Percentiles rank a stretch among this genome's conserved stretches.
phyloP scores from a whole-genome alignment of 139 green algal genomes.

The Eudorina sp. region DNA sequence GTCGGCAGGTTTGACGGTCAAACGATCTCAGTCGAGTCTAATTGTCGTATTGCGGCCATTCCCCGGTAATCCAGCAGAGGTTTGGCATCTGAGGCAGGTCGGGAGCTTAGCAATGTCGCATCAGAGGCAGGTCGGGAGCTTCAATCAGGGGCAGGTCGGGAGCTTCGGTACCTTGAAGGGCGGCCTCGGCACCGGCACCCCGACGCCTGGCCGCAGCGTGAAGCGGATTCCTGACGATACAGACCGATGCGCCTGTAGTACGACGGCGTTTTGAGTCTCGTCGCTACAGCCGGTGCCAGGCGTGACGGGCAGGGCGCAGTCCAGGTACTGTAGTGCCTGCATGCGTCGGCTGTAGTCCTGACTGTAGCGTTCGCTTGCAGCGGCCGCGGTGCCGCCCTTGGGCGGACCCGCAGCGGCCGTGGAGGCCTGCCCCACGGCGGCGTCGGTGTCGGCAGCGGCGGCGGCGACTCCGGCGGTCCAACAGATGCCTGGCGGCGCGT shows the following conservation, averaged over 20 bases:
- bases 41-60: no score
- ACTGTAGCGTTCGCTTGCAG: neutral
- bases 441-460: neutral
- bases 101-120: no score
- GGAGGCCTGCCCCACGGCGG: neutral
- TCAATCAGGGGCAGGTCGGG: no score
- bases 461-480: neutral
- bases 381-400: no score
- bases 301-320: constrained; percentile 53
- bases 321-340: constrained; percentile 86
- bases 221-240: constrained; percentile 55
- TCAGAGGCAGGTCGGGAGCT: no score
- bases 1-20: no score
- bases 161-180: constrained; percentile 78
- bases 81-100: no score
- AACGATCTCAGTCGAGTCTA: no score
- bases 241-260: neutral
- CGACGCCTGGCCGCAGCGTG: constrained; percentile 70
- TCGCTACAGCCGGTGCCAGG: neutral
- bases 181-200: constrained; percentile 65
- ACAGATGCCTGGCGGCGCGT: constrained; percentile 22
- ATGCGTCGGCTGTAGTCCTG: constrained; percentile 62
- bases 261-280: constrained; percentile 4
- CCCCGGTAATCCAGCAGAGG: no score
- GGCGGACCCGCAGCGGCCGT: neutral